phyloP scores from a whole-genome alignment of 2,329 filamentous ascomycete genomes.

The Colletotrichum falcatum region DNA sequence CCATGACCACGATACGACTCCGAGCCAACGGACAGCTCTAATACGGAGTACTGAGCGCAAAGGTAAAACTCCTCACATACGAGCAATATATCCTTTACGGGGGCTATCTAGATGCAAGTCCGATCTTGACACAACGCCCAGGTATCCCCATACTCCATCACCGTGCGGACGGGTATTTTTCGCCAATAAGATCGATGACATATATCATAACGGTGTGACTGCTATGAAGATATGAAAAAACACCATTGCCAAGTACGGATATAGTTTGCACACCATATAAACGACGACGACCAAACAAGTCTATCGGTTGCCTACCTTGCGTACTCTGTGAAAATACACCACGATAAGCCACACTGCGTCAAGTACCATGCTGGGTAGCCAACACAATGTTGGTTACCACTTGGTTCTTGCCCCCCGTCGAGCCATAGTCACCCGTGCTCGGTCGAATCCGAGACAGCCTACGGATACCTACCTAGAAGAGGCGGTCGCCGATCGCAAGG shows the following conservation, averaged over 20 bases:
- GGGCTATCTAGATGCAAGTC: neutral
- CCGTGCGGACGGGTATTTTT: neutral
- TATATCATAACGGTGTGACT: no score
- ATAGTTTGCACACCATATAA: neutral
- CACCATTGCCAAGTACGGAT: no score
- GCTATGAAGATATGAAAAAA: no score
- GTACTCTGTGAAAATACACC: neutral
- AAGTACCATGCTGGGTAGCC: no score
- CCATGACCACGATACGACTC: neutral
- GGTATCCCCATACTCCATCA: neutral
- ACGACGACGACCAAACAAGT: neutral
- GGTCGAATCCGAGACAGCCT: neutral
- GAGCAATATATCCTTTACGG: neutral
- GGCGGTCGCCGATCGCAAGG: neutral
- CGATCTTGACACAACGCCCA: neutral
- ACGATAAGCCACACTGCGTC: no score
- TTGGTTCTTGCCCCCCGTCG: neutral
- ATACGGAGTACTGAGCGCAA: neutral
- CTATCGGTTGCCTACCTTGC: no score
- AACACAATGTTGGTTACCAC: neutral
- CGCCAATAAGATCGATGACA: neutral
- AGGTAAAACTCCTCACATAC: no score
- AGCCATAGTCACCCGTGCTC: neutral
- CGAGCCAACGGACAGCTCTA: no score
- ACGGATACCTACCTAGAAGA: neutral